Conservation (phyloP, 1,139 yeast genomes). For the Suhomyces yuchorum region DNA sequence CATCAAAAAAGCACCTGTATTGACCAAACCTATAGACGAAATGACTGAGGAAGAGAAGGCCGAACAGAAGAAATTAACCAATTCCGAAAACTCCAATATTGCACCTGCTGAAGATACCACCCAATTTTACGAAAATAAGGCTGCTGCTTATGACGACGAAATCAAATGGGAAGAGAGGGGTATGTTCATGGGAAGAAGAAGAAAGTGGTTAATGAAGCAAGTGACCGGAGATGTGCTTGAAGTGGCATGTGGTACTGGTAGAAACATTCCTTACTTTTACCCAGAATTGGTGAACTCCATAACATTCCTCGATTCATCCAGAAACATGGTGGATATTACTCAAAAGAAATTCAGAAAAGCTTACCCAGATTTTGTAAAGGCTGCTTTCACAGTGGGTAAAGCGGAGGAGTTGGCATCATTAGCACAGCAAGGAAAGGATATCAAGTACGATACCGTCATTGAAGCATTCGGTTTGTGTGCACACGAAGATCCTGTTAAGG, state of each 20-base stretch:
- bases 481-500: conserved; percentile 87
- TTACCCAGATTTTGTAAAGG: conserved; percentile 68
- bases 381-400: conserved; percentile 87
- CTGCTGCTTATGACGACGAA: conserved; percentile 77
- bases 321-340: conserved; percentile 83
- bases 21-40: conserved; percentile 24
- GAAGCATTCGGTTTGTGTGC: conserved; percentile 97
- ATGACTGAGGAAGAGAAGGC: conserved; percentile 20
- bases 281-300: conserved; percentile 64
- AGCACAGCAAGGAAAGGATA: conserved; percentile 38
- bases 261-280: conserved; percentile 77
- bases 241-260: conserved; percentile 94
- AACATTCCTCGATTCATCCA: conserved; percentile 83
- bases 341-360: conserved; percentile 67
- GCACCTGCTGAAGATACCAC: conserved; percentile 82
- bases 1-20: conserved; percentile 30
- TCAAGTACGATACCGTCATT: conserved; percentile 84
- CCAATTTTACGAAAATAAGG: conserved; percentile 74
- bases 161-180: conserved; percentile 86
- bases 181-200: conserved; percentile 77
- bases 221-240: conserved; percentile 87
- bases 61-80: conserved; percentile 19
- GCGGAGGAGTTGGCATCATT: conserved; percentile 79
- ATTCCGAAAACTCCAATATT: conserved; percentile 43
- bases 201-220: conserved; percentile 82